A percentile compares a stretch with the other conserved stretches of the same genome.
Conservation (phyloP, 148 eudicot species). For the Cornus kousa region DNA sequence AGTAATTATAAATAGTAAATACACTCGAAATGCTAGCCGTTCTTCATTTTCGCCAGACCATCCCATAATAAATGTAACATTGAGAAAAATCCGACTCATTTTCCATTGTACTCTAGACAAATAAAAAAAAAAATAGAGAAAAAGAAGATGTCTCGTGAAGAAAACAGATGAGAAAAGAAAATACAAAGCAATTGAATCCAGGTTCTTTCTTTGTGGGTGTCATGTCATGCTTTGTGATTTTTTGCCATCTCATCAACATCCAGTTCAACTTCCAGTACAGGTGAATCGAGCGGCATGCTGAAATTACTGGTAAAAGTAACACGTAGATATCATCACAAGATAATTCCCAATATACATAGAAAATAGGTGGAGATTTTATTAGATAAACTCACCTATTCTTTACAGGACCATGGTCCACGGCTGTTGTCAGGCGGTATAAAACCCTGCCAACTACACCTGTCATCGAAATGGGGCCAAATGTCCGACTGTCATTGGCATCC, state of each 20-base stretch:
- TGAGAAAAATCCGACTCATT: constrained; percentile 7
- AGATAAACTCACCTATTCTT: too few relatives aligned
- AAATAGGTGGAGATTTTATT: too few relatives aligned
- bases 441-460: too few relatives aligned
- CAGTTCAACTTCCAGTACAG: constrained; percentile 77
- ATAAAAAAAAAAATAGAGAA: background rate
- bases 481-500: too few relatives aligned
- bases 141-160: background rate
- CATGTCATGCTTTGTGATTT: constrained; percentile 53
- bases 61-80: background rate
- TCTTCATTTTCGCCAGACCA: background rate
- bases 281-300: constrained; percentile 45
- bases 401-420: too few relatives aligned
- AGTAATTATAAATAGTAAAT: background rate
- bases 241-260: constrained; percentile 93
- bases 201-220: background rate
- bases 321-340: background rate
- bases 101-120: background rate
- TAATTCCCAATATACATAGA: too few relatives aligned
- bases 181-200: constrained; percentile 8
- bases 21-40: too few relatives aligned
- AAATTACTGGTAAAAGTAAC: constrained; percentile 1
- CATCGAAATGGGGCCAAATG: too few relatives aligned
- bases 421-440: too few relatives aligned
- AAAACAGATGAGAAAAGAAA: background rate